Percentiles rank a stretch among this genome's conserved stretches.
Evolutionary conservation across 495 filamentous ascomycete genomes (phyloP).

Genomic region (Hypoxylon trugodes): DNA sequence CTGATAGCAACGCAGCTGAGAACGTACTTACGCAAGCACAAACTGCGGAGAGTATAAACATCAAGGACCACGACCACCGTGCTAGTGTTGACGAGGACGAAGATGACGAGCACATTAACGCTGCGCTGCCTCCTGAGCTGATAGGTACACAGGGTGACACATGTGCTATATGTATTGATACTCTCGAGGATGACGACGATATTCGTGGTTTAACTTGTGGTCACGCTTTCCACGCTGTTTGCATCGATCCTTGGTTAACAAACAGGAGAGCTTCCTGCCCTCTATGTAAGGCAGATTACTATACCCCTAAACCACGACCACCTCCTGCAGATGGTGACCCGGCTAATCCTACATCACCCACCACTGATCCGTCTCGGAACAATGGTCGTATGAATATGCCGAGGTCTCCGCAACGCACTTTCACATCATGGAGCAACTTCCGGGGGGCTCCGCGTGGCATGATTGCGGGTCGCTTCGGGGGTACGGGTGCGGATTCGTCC

Average conservation of each 20-base stretch:
- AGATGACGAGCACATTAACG: slow-evolving; percentile 85
- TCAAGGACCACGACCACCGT: slow-evolving; percentile 31
- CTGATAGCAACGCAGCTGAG: slow-evolving; percentile 5
- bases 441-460: slow-evolving; percentile 43
- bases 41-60: slow-evolving; percentile 27
- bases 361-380: slow-evolving; percentile 42
- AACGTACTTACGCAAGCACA: slow-evolving; percentile 19
- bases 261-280: slow-evolving; percentile 93
- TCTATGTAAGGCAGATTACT: slow-evolving; percentile 96
- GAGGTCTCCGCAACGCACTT: slow-evolving; percentile 39
- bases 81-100: slow-evolving; percentile 68
- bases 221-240: slow-evolving; percentile 94
- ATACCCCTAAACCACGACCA: slow-evolving; percentile 81
- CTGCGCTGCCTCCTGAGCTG: slow-evolving; percentile 81
- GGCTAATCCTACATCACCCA: slow-evolving; percentile 35
- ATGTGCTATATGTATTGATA: slow-evolving; percentile 96
- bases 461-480: slow-evolving; percentile 41
- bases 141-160: slow-evolving; percentile 89
- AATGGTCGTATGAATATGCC: slow-evolving; percentile 55
- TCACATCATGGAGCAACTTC: slow-evolving; percentile 44
- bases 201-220: slow-evolving; percentile 92
- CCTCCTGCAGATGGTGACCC: slow-evolving; percentile 46
- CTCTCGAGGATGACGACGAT: slow-evolving; percentile 92
- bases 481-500: slow-evolving; percentile 25
- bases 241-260: slow-evolving; percentile 96